Base-by-base conservation (phyloP, 2,329 filamentous ascomycete genomes). In the Daldinia sp. region DNA sequence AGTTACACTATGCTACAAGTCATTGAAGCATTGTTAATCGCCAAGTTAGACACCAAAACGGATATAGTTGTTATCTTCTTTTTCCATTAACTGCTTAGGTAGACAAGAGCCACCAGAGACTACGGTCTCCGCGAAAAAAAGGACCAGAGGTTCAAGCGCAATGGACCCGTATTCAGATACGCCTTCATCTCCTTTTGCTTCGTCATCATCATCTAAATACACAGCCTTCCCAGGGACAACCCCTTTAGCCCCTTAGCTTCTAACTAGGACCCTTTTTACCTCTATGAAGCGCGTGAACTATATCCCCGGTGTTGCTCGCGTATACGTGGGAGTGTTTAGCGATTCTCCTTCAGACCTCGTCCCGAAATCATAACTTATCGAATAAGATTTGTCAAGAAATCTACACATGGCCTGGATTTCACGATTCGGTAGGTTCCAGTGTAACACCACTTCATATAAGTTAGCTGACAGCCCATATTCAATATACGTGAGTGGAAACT, bases 361-460 rank as follows among this genome's bases (percentile, higher is more conserved):
- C 33, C 26, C 6, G 50, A 51, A 50, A 37, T 35, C 56, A 26
- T 46, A 64, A 30, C 58, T 58, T 44, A 18, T 55, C 26, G 26
- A 58, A 41, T 50, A 39, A 35, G 60, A 20, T 56, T 65, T n/a
- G 26, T 41, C 18, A 20, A 33, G 56, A 51, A 18, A 13, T 57
- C 42, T 26, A 44, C 26, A 33, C 35, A 39, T 28, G 30, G 18
- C 20, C 54, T 30, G 4, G 18, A 20, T 20, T 64, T 74, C 65
- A 73, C 46, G 69, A 74, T 53, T 79, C 82, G 78, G 81, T 85
- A 46, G 85, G 85, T 78, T 87, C 84, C 59, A 87, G 77, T 41
- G 85, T 87, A 55, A 86, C 83, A 83, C 85, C 85, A 68, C 85
- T 87, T 72, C n/a, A 41, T 13, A 18, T 61, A 67, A 33, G 68